phyloP scores from a whole-genome alignment of 1,284 basidiomycete genomes.

The Boletellus dicymbophilus region DNA sequence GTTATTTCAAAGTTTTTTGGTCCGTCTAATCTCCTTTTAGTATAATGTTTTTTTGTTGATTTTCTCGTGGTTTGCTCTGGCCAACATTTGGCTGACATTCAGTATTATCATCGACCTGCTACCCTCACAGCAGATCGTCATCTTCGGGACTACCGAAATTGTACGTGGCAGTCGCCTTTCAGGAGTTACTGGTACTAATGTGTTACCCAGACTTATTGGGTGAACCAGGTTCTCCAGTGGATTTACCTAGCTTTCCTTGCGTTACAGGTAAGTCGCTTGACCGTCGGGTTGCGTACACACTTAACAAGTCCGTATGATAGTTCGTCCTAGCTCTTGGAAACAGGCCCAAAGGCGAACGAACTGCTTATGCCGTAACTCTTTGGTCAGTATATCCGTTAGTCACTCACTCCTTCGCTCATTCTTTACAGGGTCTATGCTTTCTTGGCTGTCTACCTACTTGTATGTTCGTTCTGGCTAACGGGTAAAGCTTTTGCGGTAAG shows the following conservation, averaged over 20 bases:
- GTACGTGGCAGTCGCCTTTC: conserved; percentile 44
- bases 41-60: conserved; percentile 80
- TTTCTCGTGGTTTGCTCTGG: conserved; percentile 92
- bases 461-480: conserved; percentile 87
- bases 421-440: conserved; percentile 73
- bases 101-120: conserved; percentile 93
- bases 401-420: conserved; percentile 14
- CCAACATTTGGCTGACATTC: conserved; percentile 96
- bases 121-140: conserved; percentile 60
- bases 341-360: conserved; percentile 91
- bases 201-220: conserved; percentile 78
- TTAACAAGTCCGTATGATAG: conserved; percentile 36
- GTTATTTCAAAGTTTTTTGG: neutral
- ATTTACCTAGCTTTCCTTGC: conserved; percentile 86
- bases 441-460: conserved; percentile 76
- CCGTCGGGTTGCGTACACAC: neutral
- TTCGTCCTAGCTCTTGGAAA: conserved; percentile 97
- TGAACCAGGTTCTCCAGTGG: conserved; percentile 86
- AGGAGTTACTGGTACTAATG: conserved; percentile 12
- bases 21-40: conserved; percentile 35
- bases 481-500: conserved; percentile 74
- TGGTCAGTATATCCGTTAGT: conserved; percentile 46
- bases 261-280: conserved; percentile 45
- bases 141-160: conserved; percentile 69
- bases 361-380: conserved; percentile 81